phyloP scores from a whole-genome alignment of 2,329 filamentous ascomycete species.

The Pestalotiopsis sp. region DNA sequence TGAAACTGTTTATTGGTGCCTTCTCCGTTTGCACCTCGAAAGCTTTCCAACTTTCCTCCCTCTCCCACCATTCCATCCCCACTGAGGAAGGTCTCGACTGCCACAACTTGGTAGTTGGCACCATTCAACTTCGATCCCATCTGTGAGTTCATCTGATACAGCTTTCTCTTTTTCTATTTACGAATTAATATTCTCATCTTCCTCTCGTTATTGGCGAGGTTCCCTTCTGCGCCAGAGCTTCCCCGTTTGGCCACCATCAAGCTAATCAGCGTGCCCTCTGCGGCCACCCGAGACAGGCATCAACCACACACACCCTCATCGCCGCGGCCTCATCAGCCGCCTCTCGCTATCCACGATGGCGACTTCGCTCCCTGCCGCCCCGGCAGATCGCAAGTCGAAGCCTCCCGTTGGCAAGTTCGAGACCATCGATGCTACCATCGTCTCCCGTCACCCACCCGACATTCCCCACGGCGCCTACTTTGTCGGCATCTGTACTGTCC shows the following conservation, averaged over 20 bases:
- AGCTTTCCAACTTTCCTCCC: not conserved
- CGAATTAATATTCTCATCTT: not conserved
- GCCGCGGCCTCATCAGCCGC: not conserved
- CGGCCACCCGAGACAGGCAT: not conserved
- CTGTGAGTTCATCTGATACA: no score
- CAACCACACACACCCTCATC: not conserved
- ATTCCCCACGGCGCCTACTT: slow-evolving; percentile 12
- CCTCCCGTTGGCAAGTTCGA: not conserved
- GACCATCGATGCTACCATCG: slow-evolving; percentile 4
- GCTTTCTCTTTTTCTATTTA: not conserved
- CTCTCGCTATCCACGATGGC: not conserved
- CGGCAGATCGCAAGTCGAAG: not conserved
- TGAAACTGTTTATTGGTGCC: not conserved
- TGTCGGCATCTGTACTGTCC: slow-evolving; percentile 27
- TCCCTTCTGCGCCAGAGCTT: not conserved
- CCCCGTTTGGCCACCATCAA: not conserved
- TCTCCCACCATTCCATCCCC: no score
- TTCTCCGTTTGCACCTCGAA: not conserved
- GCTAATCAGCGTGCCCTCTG: not conserved
- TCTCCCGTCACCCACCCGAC: slow-evolving; percentile 8
- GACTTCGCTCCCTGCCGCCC: not conserved
- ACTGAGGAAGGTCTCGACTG: no score
- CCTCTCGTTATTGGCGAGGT: not conserved
- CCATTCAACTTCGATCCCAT: no score
- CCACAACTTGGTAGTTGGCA: no score